Percentiles rank a stretch among this genome's conserved stretches.
Conservation (phyloP, 495 filamentous ascomycete genomes). For the Penicillium macrosclerotiorum region DNA sequence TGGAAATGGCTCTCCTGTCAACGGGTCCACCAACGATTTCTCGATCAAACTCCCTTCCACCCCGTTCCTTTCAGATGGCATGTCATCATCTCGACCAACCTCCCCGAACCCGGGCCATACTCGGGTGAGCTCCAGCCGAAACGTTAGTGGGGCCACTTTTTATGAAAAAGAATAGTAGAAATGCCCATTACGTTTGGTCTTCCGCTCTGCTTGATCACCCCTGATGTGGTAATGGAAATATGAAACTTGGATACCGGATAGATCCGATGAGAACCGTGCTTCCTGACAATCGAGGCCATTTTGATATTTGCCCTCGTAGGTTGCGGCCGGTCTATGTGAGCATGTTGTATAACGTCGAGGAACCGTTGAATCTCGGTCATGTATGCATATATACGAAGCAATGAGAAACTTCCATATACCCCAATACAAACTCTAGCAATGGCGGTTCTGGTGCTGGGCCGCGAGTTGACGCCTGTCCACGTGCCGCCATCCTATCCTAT, state of each 20-base stretch:
- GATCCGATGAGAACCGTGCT: constrained; percentile 7
- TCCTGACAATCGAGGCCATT: neutral
- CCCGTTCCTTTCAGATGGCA: constrained; percentile 50
- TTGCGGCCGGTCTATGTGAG: constrained; percentile 9
- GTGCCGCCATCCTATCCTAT: constrained; percentile 14
- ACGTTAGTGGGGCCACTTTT: constrained; percentile 26
- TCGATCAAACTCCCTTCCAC: constrained; percentile 51
- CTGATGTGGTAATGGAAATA: constrained; percentile 14
- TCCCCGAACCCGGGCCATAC: constrained; percentile 56
- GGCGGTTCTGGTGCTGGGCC: constrained; percentile 2
- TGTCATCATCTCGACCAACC: constrained; percentile 65
- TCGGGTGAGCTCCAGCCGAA: constrained; percentile 41
- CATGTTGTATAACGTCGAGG: constrained; percentile 4
- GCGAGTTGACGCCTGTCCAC: constrained; percentile 19
- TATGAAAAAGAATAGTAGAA: constrained; percentile 31
- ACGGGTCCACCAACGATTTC: constrained; percentile 41
- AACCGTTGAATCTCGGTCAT: constrained; percentile 14
- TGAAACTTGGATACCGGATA: constrained; percentile 21
- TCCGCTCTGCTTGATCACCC: neutral
- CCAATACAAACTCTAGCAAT: neutral
- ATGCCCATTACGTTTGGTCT: neutral
- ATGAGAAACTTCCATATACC: constrained; percentile 22
- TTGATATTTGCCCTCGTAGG: constrained; percentile 4
- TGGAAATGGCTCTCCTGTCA: constrained; percentile 51
- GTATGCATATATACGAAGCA: constrained; percentile 34